Percentiles rank a stretch among this genome's conserved stretches.
Conservation (phyloP, 2,329 filamentous ascomycete genomes). For the Microsporum canis region DNA sequence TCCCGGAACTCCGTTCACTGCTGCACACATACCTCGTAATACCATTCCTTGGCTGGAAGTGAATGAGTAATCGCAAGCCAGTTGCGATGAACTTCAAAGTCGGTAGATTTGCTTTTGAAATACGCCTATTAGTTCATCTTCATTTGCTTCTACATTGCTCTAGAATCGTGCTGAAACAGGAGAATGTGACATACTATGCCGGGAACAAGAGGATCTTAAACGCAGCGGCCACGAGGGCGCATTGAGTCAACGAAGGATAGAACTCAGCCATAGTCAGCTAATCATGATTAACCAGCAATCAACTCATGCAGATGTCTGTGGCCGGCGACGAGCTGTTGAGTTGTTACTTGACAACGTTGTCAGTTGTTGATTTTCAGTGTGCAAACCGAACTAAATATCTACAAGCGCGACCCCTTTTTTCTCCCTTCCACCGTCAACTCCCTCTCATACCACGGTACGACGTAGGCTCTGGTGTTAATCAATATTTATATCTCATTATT, state of each 20-base stretch:
- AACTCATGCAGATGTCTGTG: neutral
- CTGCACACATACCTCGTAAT: slow-evolving; percentile 56
- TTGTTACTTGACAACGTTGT: neutral
- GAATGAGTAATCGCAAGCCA: slow-evolving; percentile 95
- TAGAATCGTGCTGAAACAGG: neutral
- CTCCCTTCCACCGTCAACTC: neutral
- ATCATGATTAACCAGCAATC: neutral
- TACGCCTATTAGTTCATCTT: neutral
- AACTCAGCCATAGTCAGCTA: slow-evolving; percentile 55
- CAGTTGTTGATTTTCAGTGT: neutral
- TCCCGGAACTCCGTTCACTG: neutral
- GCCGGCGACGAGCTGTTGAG: neutral
- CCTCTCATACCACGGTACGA: neutral
- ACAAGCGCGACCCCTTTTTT: slow-evolving; percentile 1
- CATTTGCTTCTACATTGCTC: neutral
- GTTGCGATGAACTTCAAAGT: slow-evolving; percentile 97
- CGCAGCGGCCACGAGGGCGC: slow-evolving; percentile 71
- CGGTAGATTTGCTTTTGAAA: slow-evolving; percentile 74
- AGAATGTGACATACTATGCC: slow-evolving; percentile 60
- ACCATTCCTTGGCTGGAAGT: slow-evolving; percentile 79
- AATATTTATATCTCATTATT: neutral
- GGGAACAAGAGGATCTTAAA: slow-evolving; percentile 89
- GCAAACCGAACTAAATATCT: neutral
- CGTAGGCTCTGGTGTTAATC: neutral
- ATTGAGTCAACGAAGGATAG: slow-evolving; percentile 81